These are phyloP conservation scores for Albugo candida DNA, from an alignment of 352 stramenopile genomes.

Conservation along the genomic window DNA sequence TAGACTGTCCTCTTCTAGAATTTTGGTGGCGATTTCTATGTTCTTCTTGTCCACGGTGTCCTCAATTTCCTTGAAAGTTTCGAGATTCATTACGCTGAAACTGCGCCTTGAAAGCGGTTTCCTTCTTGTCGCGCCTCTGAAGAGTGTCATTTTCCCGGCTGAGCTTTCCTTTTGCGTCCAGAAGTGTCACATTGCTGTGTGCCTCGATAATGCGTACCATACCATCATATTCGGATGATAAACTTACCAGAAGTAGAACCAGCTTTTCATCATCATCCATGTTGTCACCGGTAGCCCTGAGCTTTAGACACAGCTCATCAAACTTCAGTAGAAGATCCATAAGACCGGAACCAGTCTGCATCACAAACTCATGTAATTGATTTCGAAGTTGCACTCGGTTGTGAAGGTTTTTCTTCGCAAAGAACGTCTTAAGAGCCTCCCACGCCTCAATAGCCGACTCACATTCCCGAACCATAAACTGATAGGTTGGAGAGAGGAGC, in stretches of 20 bases:
- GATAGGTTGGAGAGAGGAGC: constrained; percentile 3
- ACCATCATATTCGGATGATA: constrained; percentile 6
- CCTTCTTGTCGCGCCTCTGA: neutral
- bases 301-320: constrained; percentile 7
- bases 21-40: neutral
- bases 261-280: constrained; percentile 7
- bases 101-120: neutral
- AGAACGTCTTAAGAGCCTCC: constrained; percentile 7
- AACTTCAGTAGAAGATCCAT: constrained; percentile 11
- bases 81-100: neutral
- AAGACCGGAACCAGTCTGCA: neutral
- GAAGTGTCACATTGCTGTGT: constrained; percentile 1
- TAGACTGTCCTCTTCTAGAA: too few relatives aligned
- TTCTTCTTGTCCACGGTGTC: too few relatives aligned
- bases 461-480: constrained; percentile 5
- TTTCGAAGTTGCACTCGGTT: constrained; percentile 12
- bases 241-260: neutral
- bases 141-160: constrained; percentile 2
- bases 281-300: constrained; percentile 5
- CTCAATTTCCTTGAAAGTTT: too few relatives aligned
- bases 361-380: constrained; percentile 8
- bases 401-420: constrained; percentile 11
- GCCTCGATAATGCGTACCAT: constrained; percentile 11
- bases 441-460: constrained; percentile 2
- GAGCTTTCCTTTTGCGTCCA: constrained; percentile 10